phyloP scores from a whole-genome alignment of 2,329 filamentous ascomycete species.

The Beauveria pseudobassiana region DNA sequence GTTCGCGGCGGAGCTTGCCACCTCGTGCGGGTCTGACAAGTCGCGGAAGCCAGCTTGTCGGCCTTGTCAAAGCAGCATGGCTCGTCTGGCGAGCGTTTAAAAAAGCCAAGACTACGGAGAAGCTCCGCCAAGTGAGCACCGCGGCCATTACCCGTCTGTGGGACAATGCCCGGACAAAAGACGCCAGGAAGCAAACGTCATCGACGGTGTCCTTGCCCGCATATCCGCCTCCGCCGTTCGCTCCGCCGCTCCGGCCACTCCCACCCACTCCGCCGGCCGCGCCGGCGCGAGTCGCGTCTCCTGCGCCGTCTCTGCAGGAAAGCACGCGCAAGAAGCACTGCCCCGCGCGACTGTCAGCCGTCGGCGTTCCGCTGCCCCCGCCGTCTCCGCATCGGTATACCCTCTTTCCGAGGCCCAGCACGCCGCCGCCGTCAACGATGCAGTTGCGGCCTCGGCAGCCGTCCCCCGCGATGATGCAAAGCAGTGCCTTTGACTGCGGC shows the following conservation, averaged over 20 bases:
- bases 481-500: conserved; percentile 26
- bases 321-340: conserved; percentile 1
- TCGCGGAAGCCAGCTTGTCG: background rate
- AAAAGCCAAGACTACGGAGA: background rate
- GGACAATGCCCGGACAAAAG: background rate
- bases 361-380: background rate
- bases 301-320: background rate
- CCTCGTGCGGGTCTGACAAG: background rate
- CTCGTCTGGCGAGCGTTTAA: background rate
- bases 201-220: background rate
- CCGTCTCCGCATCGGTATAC: background rate
- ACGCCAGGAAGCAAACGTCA: background rate
- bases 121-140: background rate
- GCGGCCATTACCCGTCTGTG: conserved; percentile 4
- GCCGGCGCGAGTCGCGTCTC: conserved; percentile 18
- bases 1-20: conserved; percentile 25
- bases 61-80: background rate
- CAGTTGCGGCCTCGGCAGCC: background rate
- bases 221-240: conserved; percentile 6
- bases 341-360: background rate
- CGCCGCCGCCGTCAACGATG: background rate
- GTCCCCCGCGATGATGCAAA: conserved; percentile 3
- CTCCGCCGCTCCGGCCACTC: conserved; percentile 9
- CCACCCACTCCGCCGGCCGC: conserved; percentile 19
- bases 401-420: background rate